Conservation (phyloP, 768 basidiomycete species). For the Leccinum pellstonianum region DNA sequence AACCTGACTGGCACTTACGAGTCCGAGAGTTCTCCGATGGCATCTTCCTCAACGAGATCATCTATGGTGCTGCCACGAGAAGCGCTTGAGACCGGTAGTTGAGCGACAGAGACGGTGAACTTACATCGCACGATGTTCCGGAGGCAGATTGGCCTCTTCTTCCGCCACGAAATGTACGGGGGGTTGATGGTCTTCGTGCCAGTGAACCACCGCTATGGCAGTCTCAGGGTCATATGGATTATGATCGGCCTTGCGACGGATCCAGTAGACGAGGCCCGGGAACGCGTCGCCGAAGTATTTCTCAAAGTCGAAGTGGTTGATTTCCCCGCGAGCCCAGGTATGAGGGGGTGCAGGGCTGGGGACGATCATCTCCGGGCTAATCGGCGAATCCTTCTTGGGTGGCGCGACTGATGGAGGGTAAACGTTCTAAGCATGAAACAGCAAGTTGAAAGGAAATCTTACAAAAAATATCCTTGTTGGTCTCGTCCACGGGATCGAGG, state of each 20-base stretch:
- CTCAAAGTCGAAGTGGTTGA: not conserved
- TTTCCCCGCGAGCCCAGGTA: not conserved
- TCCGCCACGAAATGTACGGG: not conserved
- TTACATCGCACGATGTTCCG: too few relatives aligned
- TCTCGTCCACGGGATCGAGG: not conserved
- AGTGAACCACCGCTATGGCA: not conserved
- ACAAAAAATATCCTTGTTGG: not conserved
- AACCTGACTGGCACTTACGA: too few relatives aligned
- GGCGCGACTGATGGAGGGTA: too few relatives aligned
- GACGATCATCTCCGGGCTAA: not conserved
- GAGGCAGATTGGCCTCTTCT: not conserved
- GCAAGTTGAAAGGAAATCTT: not conserved
- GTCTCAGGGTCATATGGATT: not conserved
- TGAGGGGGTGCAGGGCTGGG: not conserved
- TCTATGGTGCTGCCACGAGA: too few relatives aligned
- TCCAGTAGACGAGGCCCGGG: not conserved
- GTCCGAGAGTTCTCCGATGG: too few relatives aligned
- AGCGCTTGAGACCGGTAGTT: not conserved
- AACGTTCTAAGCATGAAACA: too few relatives aligned
- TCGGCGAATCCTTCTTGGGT: too few relatives aligned
- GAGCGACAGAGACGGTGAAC: not conserved
- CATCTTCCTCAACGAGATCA: too few relatives aligned
- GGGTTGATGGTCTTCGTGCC: not conserved
- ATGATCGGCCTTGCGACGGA: too few relatives aligned
- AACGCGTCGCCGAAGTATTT: not conserved